These are phyloP conservation scores for Psilocybe tampanensis DNA, from an alignment of 768 basidiomycete species.

Conservation along the genomic window DNA sequence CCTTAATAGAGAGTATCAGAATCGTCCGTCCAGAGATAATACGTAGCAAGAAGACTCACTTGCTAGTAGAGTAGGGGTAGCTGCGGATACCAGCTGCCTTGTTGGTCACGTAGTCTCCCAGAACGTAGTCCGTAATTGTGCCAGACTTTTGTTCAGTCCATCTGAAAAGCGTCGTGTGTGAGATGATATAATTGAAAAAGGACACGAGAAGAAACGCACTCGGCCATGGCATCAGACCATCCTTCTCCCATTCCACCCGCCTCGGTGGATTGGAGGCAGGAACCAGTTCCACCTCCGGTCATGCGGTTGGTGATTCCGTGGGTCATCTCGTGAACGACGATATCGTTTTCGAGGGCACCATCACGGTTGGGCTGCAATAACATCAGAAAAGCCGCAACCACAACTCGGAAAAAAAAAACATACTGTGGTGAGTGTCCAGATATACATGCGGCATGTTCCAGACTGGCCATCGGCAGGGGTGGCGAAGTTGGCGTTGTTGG, in stretches of 20 bases:
- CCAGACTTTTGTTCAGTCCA: conserved; percentile 45
- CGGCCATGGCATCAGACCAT: conserved; percentile 59
- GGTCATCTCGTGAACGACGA: conserved; percentile 51
- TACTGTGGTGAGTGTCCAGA: conserved; percentile 36
- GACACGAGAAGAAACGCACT: conserved; percentile 24
- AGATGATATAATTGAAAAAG: not conserved
- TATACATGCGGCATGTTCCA: conserved; percentile 31
- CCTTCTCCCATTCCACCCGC: conserved; percentile 71
- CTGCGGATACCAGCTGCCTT: conserved; percentile 51
- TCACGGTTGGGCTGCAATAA: conserved; percentile 52
- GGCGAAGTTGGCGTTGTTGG: conserved; percentile 46
- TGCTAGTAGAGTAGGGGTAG: conserved; percentile 56
- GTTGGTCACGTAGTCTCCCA: conserved; percentile 57
- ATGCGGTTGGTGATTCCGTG: conserved; percentile 53
- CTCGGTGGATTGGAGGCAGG: conserved; percentile 67
- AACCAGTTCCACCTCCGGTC: conserved; percentile 58
- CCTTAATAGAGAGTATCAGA: conserved; percentile 16
- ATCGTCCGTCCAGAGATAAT: not conserved
- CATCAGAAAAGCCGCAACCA: conserved; percentile 4
- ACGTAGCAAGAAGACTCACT: conserved; percentile 27
- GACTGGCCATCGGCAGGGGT: conserved; percentile 20
- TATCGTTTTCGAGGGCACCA: conserved; percentile 66
- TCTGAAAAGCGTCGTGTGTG: conserved; percentile 18
- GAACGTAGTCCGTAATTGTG: conserved; percentile 35
- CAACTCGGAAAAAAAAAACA: conserved; percentile 12